Base-by-base conservation (phyloP, 75 land plant species). In the Cryptomeria japonica region DNA sequence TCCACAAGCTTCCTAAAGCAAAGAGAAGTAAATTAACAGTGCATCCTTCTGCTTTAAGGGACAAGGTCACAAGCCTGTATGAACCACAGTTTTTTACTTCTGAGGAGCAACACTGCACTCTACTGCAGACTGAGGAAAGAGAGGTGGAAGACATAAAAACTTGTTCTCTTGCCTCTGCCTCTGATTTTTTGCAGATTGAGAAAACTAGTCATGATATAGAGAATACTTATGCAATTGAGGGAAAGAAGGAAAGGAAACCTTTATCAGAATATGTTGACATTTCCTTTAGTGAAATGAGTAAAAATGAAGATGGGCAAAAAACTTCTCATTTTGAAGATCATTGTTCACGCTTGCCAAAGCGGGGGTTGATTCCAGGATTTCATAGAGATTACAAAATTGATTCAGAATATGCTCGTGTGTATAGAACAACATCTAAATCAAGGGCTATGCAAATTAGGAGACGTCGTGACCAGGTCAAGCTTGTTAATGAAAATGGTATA, bases 351-450 rank as follows among this genome's bases (percentile, higher is more conserved):
- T 10, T 53, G 34, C 85, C 58, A 53, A 47, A 51, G 14, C 34
- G n/a, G 58, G 53, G n/a, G 34, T 84, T 84, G 34, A 47, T 82
- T 25, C 42, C 46, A 83, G 88, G 88, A 32, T 87, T 80, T 87
- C 56, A 83, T 44, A 44, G 38, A 32, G 91, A 89, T 28, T n/a
- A 84, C 84, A 89, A 83, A 55, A 87, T 91, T 56, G 92, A 89
- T 44, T 89, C 90, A 19, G 90, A 87, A 14, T 91, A 91, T 85
- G 82, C 92, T 41, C 90, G 92, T 68, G 92, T 91, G 22, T 91
- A 91, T 76, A 91, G 87, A 46, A 91, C 92, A 38, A 91, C 92
- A 11, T 91, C 92, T 34, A 91, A 89, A 84, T 84, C 87, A 39
- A 68, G 92, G 80, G 92, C 92, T 70, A 86, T 89, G 88, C 84